Base-by-base conservation (phyloP, 257 asterid species). In the Ballota nigra region DNA sequence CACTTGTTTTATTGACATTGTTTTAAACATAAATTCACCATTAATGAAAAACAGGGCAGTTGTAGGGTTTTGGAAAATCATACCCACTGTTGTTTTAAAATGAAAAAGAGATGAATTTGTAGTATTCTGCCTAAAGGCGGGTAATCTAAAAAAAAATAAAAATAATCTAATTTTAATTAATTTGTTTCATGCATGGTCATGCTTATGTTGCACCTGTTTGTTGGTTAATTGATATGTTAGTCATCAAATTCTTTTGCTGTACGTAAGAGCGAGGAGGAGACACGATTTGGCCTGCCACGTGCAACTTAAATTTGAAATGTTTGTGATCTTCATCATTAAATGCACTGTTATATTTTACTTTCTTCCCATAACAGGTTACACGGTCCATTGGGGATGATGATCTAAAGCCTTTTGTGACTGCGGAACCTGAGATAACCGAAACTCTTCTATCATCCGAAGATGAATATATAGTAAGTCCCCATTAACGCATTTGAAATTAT, bases 301-400 rank as follows among this genome's bases (percentile, higher is more conserved):
- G 51, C 56, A 31, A 16, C 52, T 31, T 58, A 52, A 43, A 31
- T 15, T 9, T 51, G 19, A 60, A 63, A 34, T 52, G 47, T 36
- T 31, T 71, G 13, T 63, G 68, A 68, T 68, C 53, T 36, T 60
- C 59, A 28, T 16, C 23, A 23, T 51, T 16, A 12, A 31, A 29
- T 60, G 8, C 61, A 15, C 16, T 47, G 20, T 62, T 49, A 10
- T n/a, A 16, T 53, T n/a, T n/a, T 13, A 43, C 28, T 68, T 1
- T 52, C 40, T 41, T 31, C 66, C 72, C 57, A n/a, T n/a, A 69
- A 66, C 75, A 94, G 99, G 98, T 95, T 68, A 92, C 99, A 11
- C 83, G 99, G 68, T 92, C 99, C 45, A 95, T 91, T 38, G 99
- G 99, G 3, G 99, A 95, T 77, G 98, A 86, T 78, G 99, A 95